phyloP scores from a whole-genome alignment of 73 alveolate genomes.

The Paramecium pentaurelia region DNA sequence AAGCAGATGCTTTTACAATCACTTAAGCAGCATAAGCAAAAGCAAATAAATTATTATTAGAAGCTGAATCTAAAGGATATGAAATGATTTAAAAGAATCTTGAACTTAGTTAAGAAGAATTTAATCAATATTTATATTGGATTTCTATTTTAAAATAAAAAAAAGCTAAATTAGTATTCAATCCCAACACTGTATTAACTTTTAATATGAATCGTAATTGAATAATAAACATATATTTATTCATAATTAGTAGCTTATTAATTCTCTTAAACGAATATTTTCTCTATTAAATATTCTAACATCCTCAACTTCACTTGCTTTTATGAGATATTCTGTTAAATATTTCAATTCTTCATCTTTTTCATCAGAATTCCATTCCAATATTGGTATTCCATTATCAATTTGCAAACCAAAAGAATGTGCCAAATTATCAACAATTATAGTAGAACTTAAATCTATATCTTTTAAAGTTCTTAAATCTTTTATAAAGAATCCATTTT shows the following conservation, averaged over 20 bases:
- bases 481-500: conserved; percentile 79
- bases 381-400: conserved; percentile 76
- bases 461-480: conserved; percentile 72
- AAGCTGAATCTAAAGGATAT: conserved; percentile 52
- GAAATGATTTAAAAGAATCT: neutral
- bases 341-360: conserved; percentile 71
- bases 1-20: conserved; percentile 45
- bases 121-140: conserved; percentile 44
- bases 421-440: conserved; percentile 72
- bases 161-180: conserved; percentile 39
- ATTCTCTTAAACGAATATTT: conserved; percentile 35
- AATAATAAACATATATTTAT: neutral
- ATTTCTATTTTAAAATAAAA: conserved; percentile 33
- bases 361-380: conserved; percentile 70
- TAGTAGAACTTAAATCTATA: conserved; percentile 49
- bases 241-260: neutral
- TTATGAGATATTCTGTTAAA: conserved; percentile 60
- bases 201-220: conserved; percentile 24
- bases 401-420: conserved; percentile 70
- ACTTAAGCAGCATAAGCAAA: conserved; percentile 44
- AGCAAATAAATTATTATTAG: conserved; percentile 45
- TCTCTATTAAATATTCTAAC: conserved; percentile 58
- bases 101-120: conserved; percentile 26
- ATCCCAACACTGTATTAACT: conserved; percentile 13
- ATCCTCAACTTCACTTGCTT: conserved; percentile 48